Percentiles rank a stretch among this genome's conserved stretches.
Conservation (phyloP, 2,329 filamentous ascomycete genomes). For the Arthrobotrys megalospora region DNA sequence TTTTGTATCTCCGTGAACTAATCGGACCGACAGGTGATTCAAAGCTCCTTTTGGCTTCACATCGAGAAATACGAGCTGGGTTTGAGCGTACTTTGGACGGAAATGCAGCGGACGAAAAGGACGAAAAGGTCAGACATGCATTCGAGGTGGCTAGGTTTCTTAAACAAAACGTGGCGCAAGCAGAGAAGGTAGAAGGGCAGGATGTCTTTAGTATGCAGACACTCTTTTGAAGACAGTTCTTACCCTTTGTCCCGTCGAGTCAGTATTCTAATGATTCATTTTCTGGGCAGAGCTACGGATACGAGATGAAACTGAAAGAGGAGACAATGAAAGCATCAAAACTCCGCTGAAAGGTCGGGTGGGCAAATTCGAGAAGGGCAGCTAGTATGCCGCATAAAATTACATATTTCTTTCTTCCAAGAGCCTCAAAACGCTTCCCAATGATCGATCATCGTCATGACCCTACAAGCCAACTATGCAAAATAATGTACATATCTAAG, state of each 20-base stretch:
- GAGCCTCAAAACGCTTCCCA: neutral
- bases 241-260: neutral
- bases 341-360: conserved; percentile 67
- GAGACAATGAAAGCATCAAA: conserved; percentile 93
- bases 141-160: conserved; percentile 86
- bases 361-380: conserved; percentile 42
- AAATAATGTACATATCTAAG: conserved; percentile 12
- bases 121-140: conserved; percentile 77
- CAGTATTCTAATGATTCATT: neutral
- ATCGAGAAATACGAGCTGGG: conserved; percentile 78
- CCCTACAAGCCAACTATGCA: conserved; percentile 8
- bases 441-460: neutral
- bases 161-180: conserved; percentile 89
- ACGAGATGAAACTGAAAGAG: conserved; percentile 89
- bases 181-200: conserved; percentile 71
- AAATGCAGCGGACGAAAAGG: conserved; percentile 72
- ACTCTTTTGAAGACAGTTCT: too few relatives aligned
- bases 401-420: neutral
- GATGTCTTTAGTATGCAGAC: conserved; percentile 74
- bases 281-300: conserved; percentile 80
- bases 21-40: conserved; percentile 75
- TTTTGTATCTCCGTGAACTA: too few relatives aligned
- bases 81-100: conserved; percentile 79
- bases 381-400: neutral
- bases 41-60: conserved; percentile 78